These are phyloP conservation scores for Coprinopsis sp. DNA, from an alignment of 768 basidiomycete genomes.

Conservation along the genomic window DNA sequence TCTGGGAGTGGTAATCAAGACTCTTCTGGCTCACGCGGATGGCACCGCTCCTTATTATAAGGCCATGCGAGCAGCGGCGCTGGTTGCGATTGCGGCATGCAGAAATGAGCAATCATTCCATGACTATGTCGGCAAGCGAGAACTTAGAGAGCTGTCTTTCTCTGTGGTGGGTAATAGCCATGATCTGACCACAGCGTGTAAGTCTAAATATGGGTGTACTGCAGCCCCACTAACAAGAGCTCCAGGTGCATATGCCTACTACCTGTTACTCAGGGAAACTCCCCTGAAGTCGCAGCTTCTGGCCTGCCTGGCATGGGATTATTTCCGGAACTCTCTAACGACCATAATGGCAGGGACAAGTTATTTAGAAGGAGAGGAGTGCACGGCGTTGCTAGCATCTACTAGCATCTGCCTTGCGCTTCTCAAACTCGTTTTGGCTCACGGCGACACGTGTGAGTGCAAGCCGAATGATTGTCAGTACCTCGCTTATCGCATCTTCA, in stretches of 20 bases:
- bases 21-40: neutral
- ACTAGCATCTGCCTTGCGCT: neutral
- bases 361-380: neutral
- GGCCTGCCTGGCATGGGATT: neutral
- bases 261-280: neutral
- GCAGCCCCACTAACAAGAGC: neutral
- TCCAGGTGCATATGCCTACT: conserved; percentile 1
- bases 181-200: neutral
- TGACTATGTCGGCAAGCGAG: neutral
- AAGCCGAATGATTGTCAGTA: neutral
- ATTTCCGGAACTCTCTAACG: conserved; percentile 1
- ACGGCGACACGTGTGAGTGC: neutral
- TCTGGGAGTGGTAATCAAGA: neutral
- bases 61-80: neutral
- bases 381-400: neutral
- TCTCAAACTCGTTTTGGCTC: neutral
- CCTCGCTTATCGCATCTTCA: neutral
- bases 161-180: neutral
- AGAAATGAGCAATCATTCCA: neutral
- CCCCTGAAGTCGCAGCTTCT: neutral
- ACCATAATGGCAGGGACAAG: neutral
- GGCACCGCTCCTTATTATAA: neutral
- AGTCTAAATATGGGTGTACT: neutral
- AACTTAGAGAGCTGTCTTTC: neutral
- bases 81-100: neutral